Evolutionary conservation across 805 yeast genomes (phyloP).

Genomic region (Ogataea trehaloabstinens): DNA sequence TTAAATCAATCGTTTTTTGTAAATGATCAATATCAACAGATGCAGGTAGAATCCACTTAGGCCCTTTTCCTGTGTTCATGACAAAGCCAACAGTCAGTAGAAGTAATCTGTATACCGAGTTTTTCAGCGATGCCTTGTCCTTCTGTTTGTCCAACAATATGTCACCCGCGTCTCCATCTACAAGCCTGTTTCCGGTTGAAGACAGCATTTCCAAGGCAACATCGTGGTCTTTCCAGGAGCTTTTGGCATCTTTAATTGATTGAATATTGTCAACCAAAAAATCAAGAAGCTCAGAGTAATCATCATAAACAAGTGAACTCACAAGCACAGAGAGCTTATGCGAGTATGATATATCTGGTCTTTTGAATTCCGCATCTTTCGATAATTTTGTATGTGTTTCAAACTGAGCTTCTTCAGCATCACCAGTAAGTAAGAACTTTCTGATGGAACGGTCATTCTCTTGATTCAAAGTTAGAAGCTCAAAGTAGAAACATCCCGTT

Average conservation of each 20-base stretch:
- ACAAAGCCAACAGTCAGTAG: slow-evolving; percentile 24
- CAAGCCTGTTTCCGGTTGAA: neutral
- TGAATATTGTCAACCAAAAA: slow-evolving; percentile 41
- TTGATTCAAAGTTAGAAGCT: slow-evolving; percentile 57
- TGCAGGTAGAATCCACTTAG: slow-evolving; percentile 6
- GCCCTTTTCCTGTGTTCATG: slow-evolving; percentile 3
- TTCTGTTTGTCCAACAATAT: slow-evolving; percentile 9
- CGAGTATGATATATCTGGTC: slow-evolving; percentile 18
- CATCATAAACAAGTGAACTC: slow-evolving; percentile 35
- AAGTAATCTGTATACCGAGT: slow-evolving; percentile 21
- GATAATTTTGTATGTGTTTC: slow-evolving; percentile 18
- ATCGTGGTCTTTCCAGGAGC: slow-evolving; percentile 4
- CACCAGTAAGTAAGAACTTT: slow-evolving; percentile 62
- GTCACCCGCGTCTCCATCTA: neutral
- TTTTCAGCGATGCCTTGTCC: slow-evolving; percentile 6
- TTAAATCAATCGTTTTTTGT: slow-evolving; percentile 8
- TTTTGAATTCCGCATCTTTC: slow-evolving; percentile 16
- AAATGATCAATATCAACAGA: slow-evolving; percentile 10
- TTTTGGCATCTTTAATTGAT: slow-evolving; percentile 25
- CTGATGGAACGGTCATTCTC: slow-evolving; percentile 45
- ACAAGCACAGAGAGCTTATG: slow-evolving; percentile 26
- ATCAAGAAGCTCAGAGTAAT: slow-evolving; percentile 43
- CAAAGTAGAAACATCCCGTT: slow-evolving; percentile 57
- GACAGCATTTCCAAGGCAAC: slow-evolving; percentile 3
- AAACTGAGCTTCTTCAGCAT: slow-evolving; percentile 37